Evolutionary conservation across 495 filamentous ascomycete species (phyloP).

Genomic region (Astrothelium subdiscretum): DNA sequence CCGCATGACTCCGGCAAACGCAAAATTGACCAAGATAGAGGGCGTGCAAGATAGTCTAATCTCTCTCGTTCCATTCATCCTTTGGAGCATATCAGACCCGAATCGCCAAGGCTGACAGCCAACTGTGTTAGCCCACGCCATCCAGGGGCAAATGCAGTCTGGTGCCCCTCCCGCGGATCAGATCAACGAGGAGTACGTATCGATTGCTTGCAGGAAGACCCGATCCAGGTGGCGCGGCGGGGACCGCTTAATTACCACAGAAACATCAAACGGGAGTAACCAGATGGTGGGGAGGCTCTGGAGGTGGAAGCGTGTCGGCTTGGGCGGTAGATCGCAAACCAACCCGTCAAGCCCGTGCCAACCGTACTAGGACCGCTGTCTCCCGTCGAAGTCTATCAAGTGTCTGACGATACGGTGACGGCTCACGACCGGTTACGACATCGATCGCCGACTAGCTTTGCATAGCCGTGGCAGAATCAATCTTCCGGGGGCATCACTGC

Average conservation of each 20-base stretch:
- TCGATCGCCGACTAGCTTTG: not conserved
- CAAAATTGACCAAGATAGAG: too few relatives aligned
- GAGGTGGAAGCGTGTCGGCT: not conserved
- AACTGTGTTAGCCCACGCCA: too few relatives aligned
- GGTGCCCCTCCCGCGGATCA: too few relatives aligned
- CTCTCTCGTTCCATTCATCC: too few relatives aligned
- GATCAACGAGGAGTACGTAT: too few relatives aligned
- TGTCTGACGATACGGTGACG: not conserved
- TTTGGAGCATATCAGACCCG: too few relatives aligned
- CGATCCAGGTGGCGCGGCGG: not conserved
- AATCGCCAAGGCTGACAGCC: too few relatives aligned
- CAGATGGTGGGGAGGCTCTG: not conserved
- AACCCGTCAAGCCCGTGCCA: not conserved
- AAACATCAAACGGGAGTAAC: not conserved
- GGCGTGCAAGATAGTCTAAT: too few relatives aligned
- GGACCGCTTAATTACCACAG: not conserved
- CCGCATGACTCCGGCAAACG: not conserved
- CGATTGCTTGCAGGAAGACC: not conserved
- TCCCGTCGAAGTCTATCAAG: not conserved
- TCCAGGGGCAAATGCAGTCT: too few relatives aligned
- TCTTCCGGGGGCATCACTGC: not conserved
- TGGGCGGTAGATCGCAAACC: not conserved
- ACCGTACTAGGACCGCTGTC: not conserved
- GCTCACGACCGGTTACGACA: slow-evolving; percentile 2
- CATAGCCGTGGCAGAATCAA: not conserved